Base-by-base conservation (phyloP, 495 filamentous ascomycete species). In the Lepidopterella palustris region DNA sequence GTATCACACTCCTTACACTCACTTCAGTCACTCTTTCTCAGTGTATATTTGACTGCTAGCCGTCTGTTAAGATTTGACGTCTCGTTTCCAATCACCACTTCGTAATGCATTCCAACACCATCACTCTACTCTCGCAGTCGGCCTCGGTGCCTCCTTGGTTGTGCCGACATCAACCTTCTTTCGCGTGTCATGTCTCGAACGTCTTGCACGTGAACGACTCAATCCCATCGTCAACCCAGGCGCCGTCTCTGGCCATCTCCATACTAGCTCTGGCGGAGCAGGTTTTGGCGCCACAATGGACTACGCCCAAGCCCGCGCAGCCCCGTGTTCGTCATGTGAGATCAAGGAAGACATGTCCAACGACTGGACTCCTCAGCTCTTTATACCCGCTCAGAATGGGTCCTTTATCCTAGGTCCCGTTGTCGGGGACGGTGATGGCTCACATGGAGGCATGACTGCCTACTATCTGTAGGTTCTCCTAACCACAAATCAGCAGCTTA, bases 301-400 rank as follows among this genome's bases (percentile, higher is more conserved):
- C 42, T 87, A 82, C 57, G 73, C 80, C 51, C 69, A 76, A 32
- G 77, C 87, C 6, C 74, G 79, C 47, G 61, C 74, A 49, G 85
- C 89, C 0, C 73, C 72, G 0, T 93, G 89, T 72, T 86, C 84
- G 47, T 84, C 84, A 6, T 84, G 87, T 59, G 74, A 74, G 10
- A 77, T 85, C 62, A 82, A 79, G 57, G 78, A 79, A 59, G 88
- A 92, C 71, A 75, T 83, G 61, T 88, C 84, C 63, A 85, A 84
- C 71, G 92, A 93, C 74, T 92, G 89, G 89, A 80, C 84, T 52
- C 87, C 89, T 1, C 70, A 71, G 35, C 76, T 92, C n/a, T 89
- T 82, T 72, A 88, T 82, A 70, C 76, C 81, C 25, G 77, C 78
- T 27, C 72, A 78, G 58, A 86, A 86, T 56, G 83, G 82, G 5